phyloP scores from a whole-genome alignment of 768 basidiomycete species.

The Mycena leptocephala region DNA sequence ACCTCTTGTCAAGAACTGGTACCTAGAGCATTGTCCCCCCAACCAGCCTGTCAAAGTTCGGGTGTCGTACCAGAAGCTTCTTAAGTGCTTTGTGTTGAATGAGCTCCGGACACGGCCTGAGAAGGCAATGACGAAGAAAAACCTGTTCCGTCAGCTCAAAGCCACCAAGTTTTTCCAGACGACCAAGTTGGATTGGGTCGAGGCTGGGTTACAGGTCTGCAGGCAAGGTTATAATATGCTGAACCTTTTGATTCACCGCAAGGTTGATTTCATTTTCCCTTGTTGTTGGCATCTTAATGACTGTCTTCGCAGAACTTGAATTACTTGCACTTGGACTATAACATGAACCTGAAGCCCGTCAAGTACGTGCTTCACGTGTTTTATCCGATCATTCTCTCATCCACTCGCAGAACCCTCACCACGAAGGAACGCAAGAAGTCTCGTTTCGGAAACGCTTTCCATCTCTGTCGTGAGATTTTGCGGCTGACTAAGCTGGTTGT shows the following conservation, averaged over 20 bases:
- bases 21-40: slow-evolving; percentile 97
- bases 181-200: slow-evolving; percentile 98
- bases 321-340: slow-evolving; percentile 97
- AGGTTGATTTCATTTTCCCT: slow-evolving; percentile 63
- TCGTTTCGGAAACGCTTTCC: slow-evolving; percentile 99
- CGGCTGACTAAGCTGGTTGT: slow-evolving; percentile 98
- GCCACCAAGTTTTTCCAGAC: slow-evolving; percentile 99
- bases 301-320: slow-evolving; percentile 78
- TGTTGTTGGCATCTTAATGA: not conserved
- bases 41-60: slow-evolving; percentile 98
- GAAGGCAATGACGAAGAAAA: slow-evolving; percentile 99
- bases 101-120: slow-evolving; percentile 91
- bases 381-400: slow-evolving; percentile 25
- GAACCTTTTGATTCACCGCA: slow-evolving; percentile 98
- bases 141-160: slow-evolving; percentile 95
- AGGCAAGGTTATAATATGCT: slow-evolving; percentile 99
- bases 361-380: slow-evolving; percentile 63
- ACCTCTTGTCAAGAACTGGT: slow-evolving; percentile 98
- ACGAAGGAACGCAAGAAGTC: slow-evolving; percentile 99
- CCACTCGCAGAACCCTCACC: slow-evolving; percentile 85
- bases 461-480: slow-evolving; percentile 97
- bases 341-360: slow-evolving; percentile 98
- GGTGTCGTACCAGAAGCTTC: slow-evolving; percentile 98
- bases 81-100: slow-evolving; percentile 97
- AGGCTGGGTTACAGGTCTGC: slow-evolving; percentile 98